Evolutionary conservation across 2,329 filamentous ascomycete species (phyloP), one percentile per base, ranked within the genome.

Genomic region (Davidsoniella virescens): DNA sequence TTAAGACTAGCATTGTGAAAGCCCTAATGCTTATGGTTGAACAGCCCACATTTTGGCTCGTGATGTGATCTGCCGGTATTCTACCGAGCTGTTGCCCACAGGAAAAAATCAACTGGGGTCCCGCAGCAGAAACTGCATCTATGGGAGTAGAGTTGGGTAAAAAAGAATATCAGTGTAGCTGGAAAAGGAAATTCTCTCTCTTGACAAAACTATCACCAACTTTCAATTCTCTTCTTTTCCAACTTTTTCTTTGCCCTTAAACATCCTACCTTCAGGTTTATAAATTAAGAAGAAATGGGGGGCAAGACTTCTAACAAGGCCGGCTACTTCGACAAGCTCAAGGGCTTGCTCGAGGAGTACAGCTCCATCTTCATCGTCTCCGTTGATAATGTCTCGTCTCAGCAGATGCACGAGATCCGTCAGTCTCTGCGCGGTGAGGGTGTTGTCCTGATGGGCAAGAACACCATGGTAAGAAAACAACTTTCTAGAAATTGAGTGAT

Each of bases 341-440:
- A 95, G 83, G 70, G 70, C 71, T 81, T 96, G 70, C 83, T 98
- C 70, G 86, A 96, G 76, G 82, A 87, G 70, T 96, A 93, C 84
- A 80, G 80, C 70, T 90, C 84, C 66, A 84, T 96, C 76, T 96
- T 98, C 86, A 88, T 98, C 70, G 88, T 94, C 70, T 67, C 80
- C 67, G 83, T 90, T 67, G 86, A 96, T 87, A 98, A 96, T 98
- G 92, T 98, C 81, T 87, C 83, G 71, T 98, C 92, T 62, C 92
- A 98, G 82, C 93, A 98, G 82, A 98, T 98, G 93, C 92, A 98
- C 86, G 92, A 98, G 81, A 96, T 98, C 71, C 85, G 92, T 70
- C 73, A 82, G 65, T 72, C 86, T 64, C 84, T 98, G 69, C 88
- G 92, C 69, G 83, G 82, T 57, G 73, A 94, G 71, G 88, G 80